Evolutionary conservation across 1,139 yeast species (phyloP), one percentile per base, ranked within the genome.

Genomic region (Lodderomyces metapsilosis): DNA sequence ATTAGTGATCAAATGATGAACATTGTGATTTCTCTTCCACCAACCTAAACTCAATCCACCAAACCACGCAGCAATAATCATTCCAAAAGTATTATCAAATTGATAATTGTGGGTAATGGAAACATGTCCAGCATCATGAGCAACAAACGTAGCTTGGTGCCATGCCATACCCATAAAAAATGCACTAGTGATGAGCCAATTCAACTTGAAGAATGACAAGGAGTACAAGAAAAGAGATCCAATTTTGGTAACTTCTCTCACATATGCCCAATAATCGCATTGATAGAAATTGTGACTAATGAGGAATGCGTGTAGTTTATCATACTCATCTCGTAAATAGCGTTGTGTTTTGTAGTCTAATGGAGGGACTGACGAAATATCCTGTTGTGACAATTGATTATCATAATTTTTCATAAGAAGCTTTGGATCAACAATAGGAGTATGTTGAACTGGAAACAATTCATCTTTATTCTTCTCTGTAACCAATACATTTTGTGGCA

Each of bases 1-100:
- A 60, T 88, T 88, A 12, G 96, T 85, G 42, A 88, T 75, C 43
- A 88, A 65, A 61, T 88, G 96, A 59, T 89, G 96, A 17, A 88
- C 95, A 58, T 88, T 88, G 61, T 88, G 96, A 61, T 86, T 88
- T 40, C 92, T 73, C 55, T 88, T 89, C 96, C 96, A 88, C 96
- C 96, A 88, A 1, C 96, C 95, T 30, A 88, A 61, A 40, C 95
- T 86, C 40, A 88, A 68, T 0, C 96, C 96, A n/a, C 96, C 96
- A 43, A 82, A 63, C 69, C 76, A 88, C 50, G 86, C 80, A 2
- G 96, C 95, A 39, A 88, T 68, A 1, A 80, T 34, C 62, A 82
- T 78, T 1, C 96, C 95, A 47, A 86, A 70, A 9, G 84, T 57
- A 54, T 84, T 88, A 59, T 88, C 96, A n/a, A 78, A 39, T 52